Base-by-base conservation (phyloP, 768 basidiomycete genomes). In the Cystofilobasidium bisporidii region DNA sequence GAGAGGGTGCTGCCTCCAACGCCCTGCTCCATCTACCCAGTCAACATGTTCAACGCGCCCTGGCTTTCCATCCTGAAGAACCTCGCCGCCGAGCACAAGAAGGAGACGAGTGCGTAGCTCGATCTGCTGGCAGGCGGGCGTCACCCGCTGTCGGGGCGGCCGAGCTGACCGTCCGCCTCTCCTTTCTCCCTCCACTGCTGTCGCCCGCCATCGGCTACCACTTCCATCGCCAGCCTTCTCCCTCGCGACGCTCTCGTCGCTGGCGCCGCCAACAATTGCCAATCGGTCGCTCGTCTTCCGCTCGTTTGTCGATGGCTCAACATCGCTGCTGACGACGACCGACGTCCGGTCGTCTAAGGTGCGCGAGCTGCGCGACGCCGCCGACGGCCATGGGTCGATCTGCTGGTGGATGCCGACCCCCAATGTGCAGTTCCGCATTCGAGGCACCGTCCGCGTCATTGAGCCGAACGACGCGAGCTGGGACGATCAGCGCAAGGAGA, bases 371-470 rank as follows among this genome's bases (percentile, higher is more conserved):
- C 24, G 41, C 15, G 32, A 30, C 17, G 55, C 38, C 33, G 45
- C 67, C 1, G 33, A 36, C 36, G 33, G 38, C n/a, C 24, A 26
- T 3, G 57, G 33, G 0, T 41, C 55, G 15, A 57, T 63, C 55
- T 53, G 28, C 18, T 68, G 67, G 67, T 68, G 67, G 67, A 43
- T 63, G 26, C 67, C 67, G 10, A 58, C 67, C 14, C 53, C 61
- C 38, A 68, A 68, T 61, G 26, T 53, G 17, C 67, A 68, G 61
- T 57, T 68, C 41, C 40, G 67, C 15, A 43, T 68, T 41, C 33
- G 58, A 18, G 67, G 67, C 4, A n/a, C 55, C 0, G 55, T 40
- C 3, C 53, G 38, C 11, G 57, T 68, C 53, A 40, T 68, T 30
- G 22, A 8, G 3, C 4, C 32, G 14, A 33, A 48, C 43, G 64